Evolutionary conservation across 2,329 filamentous ascomycete species (phyloP), one percentile per base, ranked within the genome.

Genomic region (Cucurbitaria berberidis): DNA sequence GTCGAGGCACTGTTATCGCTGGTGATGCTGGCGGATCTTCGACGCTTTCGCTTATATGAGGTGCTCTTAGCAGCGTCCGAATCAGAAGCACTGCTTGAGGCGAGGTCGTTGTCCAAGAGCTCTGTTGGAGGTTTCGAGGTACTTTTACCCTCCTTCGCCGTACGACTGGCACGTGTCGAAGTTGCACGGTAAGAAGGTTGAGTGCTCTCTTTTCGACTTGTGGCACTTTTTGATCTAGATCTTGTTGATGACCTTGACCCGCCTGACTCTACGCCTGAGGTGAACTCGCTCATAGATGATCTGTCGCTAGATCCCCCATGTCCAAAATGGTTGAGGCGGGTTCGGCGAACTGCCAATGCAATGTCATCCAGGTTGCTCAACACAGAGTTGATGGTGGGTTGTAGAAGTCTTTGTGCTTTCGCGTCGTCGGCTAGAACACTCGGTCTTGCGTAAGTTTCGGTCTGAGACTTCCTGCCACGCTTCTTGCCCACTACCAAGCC

Each of bases 391-490:
- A 89, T 82, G 0, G 85, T 82, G 0, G 91, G 90, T 0, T 82
- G 81, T 15, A 96, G 77, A 5, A 96, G 78, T 1, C 75, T 70
- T 53, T 82, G 78, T 0, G 90, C 89, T 42, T 80, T 70, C 1
- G 89, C 86, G 60, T 96, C 91, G 63, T 96, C 88, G 1, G 85
- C 82, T 7, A 89, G 82, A 5, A 90, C 74, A 2, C 82, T 78
- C 0, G 89, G 85, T 34, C 55, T 64, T 8, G 45, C n/a, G 16
- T 53, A 41, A 15, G 30, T 38, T 5, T 55, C 42, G 6, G 27
- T 21, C n/a, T 55, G 54, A 19, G 53, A 27, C 39, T 57, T 59
- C 29, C 54, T 56, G n/a, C 53, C 57, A 13, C 56, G 55, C 45
- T 50, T 60, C 32, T 40, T 55, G 15, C 43, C 24, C 27, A 22